Evolutionary conservation across 2,329 filamentous ascomycete genomes (phyloP).

Genomic region (Xylaria digitata): DNA sequence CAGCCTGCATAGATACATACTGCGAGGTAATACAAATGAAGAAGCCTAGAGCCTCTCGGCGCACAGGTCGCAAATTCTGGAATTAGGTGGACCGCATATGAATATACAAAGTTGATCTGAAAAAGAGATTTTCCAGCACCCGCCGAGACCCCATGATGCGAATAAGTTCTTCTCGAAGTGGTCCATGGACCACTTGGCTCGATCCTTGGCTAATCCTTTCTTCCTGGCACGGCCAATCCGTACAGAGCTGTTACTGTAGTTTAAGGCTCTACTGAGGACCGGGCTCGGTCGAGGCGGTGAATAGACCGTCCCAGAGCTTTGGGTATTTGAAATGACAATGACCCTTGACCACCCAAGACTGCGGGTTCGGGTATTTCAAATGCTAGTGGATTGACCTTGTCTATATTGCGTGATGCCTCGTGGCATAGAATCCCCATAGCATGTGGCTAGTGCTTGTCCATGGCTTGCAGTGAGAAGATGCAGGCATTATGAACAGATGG

Average conservation of each 20-base stretch:
- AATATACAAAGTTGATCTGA: not conserved
- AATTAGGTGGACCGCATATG: not conserved
- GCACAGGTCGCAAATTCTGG: conserved; percentile 6
- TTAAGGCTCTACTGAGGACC: conserved; percentile 21
- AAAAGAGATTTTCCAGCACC: not conserved
- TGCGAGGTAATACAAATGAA: conserved; percentile 14
- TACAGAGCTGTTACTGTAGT: not conserved
- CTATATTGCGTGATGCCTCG: not conserved
- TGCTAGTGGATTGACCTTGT: conserved; percentile 25
- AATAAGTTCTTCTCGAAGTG: not conserved
- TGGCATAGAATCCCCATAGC: conserved; percentile 10
- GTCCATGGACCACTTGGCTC: not conserved
- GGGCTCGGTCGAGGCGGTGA: conserved; percentile 27
- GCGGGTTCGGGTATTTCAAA: conserved; percentile 37
- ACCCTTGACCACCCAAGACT: conserved; percentile 34
- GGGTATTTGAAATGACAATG: conserved; percentile 38
- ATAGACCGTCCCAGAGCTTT: conserved; percentile 29
- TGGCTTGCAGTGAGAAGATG: conserved; percentile 16
- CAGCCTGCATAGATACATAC: conserved; percentile 11
- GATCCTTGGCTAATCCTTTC: conserved; percentile 1
- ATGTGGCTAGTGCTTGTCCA: conserved; percentile 12
- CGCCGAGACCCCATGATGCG: conserved; percentile 5
- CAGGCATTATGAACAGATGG: not conserved
- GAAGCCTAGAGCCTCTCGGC: conserved; percentile 12
- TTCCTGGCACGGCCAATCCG: not conserved